Base-by-base conservation (phyloP, 2,329 filamentous ascomycete species). In the Alternaria alternata region DNA sequence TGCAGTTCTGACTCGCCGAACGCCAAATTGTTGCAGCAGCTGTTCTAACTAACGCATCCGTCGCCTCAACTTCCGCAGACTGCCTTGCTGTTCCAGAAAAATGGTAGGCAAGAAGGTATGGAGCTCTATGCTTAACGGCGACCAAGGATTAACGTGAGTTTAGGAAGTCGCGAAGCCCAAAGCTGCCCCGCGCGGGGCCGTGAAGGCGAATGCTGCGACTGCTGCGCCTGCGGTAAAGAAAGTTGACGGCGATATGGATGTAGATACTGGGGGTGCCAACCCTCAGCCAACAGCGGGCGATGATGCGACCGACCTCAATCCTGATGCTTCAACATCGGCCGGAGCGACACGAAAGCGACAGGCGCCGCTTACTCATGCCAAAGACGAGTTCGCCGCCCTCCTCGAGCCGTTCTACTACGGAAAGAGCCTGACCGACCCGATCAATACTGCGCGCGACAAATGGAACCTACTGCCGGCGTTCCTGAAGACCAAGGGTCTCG, bases 401-500 rank as follows among this genome's bases (percentile, higher is more conserved):
- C 83, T 91, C 26, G 84, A 90, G 72, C 89, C 89, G 0, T 91
- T 91, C 74, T 91, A 91, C 77, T 88, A 88, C 71, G 87, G 84
- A 62, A 91, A 91, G 75, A 83, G 84, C 51, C 77, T 91, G 57
- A 89, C 87, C 0, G 89, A 91, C 73, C 88, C 88, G 3, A 91
- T 91, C 71, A 84, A 89, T 62, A 91, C 89, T 1, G 88, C 88
- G 28, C 70, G 91, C 73, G 95, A 99, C 82, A 99, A 99, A 84
- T 97, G 94, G 88, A 97, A 98, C 78, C 85, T 99, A 42, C 82
- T 99, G 28, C 96, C 95, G 0, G 95, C 95, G n/a, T 99, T 99
- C 79, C 83, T 99, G 60, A 97, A 97, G 80, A 94, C 97, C 72
- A 99, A 99, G 81, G 94, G 94, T 58, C 84, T 97, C 58, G 94